phyloP scores from a whole-genome alignment of 305 asterid species.

The Plantago coronopus region DNA sequence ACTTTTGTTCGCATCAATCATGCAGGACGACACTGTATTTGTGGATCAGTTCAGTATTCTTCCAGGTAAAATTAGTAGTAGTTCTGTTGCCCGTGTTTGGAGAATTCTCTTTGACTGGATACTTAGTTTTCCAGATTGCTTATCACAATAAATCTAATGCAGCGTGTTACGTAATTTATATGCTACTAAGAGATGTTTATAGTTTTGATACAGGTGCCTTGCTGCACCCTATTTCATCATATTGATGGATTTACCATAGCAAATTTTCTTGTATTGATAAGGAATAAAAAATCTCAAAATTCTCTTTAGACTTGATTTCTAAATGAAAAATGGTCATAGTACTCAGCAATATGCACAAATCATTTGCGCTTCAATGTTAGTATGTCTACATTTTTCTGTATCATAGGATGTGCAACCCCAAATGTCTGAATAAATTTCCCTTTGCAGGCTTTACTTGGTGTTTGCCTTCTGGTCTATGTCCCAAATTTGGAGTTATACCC shows the following conservation, averaged over 20 bases:
- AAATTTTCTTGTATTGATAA: slow-evolving; percentile 7
- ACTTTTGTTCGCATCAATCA: slow-evolving; percentile 13
- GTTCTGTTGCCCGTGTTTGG: slow-evolving; percentile 17
- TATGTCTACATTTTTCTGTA: slow-evolving; percentile 12
- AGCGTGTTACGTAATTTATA: slow-evolving; percentile 10
- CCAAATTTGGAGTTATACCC: slow-evolving; percentile 64
- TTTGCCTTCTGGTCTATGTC: slow-evolving; percentile 57
- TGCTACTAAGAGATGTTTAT: slow-evolving; percentile 16
- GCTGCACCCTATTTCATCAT: background rate
- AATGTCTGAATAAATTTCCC: slow-evolving; percentile 17
- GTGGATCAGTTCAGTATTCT: slow-evolving; percentile 49
- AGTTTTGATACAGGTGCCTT: slow-evolving; percentile 7
- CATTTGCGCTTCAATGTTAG: slow-evolving; percentile 12
- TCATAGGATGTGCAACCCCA: slow-evolving; percentile 8
- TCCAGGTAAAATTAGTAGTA: slow-evolving; percentile 53
- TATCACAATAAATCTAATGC: slow-evolving; percentile 5
- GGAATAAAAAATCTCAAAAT: slow-evolving; percentile 16
- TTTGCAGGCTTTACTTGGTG: slow-evolving; percentile 62
- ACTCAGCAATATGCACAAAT: slow-evolving; percentile 1
- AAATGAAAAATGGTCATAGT: background rate
- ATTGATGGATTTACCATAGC: background rate
- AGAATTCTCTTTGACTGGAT: slow-evolving; percentile 4
- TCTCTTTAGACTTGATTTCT: slow-evolving; percentile 10
- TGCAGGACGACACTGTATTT: slow-evolving; percentile 61
- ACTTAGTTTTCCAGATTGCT: slow-evolving; percentile 4